Conservation (phyloP, 306 rosid genomes). For the Datisca glomerata region DNA sequence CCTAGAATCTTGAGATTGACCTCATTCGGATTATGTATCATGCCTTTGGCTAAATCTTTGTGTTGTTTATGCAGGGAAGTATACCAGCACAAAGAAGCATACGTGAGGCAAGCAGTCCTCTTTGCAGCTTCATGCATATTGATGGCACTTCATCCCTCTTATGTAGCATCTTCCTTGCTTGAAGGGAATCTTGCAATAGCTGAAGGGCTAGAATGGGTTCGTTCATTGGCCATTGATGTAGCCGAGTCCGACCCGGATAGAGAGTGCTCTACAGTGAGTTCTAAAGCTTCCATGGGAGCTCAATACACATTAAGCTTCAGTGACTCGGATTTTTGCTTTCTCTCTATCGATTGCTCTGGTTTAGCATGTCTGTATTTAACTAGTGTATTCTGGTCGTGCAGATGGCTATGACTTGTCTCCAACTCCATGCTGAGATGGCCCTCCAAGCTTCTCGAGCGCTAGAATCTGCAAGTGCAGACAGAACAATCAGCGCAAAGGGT, state of each 20-base stretch:
- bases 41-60: conserved; percentile 9
- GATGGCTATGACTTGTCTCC: conserved; percentile 84
- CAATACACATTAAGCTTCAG: too few species aligned
- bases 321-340: too few species aligned
- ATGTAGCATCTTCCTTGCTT: conserved; percentile 49
- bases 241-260: conserved; percentile 79
- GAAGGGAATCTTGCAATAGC: conserved; percentile 70
- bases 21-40: too few species aligned
- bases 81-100: conserved; percentile 78
- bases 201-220: conserved; percentile 86
- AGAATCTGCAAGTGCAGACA: conserved; percentile 58
- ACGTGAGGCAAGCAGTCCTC: conserved; percentile 79
- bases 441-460: conserved; percentile 81
- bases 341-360: too few species aligned
- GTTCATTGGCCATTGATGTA: conserved; percentile 64
- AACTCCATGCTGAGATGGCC: conserved; percentile 95
- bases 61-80: conserved; percentile 47
- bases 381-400: conserved; percentile 15
- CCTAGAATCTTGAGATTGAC: too few species aligned
- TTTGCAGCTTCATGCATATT: conserved; percentile 77
- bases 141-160: conserved; percentile 68
- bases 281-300: conserved; percentile 16
- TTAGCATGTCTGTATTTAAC: conserved; percentile 8
- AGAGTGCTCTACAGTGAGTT: conserved; percentile 76
- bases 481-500: conserved; percentile 23